phyloP scores from a whole-genome alignment of 1,139 yeast genomes.

The Taiozyma sp. region DNA sequence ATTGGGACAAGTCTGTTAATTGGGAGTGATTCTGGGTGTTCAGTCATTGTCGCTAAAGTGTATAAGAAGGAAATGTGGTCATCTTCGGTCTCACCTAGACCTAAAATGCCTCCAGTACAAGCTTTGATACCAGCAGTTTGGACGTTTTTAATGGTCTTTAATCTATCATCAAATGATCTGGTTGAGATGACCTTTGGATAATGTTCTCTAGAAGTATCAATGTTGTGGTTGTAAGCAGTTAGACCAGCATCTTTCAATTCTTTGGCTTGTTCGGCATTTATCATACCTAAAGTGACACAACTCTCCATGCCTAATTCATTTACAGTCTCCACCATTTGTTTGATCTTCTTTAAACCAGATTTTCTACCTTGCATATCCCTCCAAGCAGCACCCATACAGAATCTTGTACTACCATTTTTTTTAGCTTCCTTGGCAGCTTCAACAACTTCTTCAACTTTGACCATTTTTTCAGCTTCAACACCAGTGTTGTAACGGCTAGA shows the following conservation, averaged over 20 bases:
- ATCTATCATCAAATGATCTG: constrained; percentile 63
- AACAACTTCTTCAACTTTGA: constrained; percentile 55
- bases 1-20: constrained; percentile 74
- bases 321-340: constrained; percentile 60
- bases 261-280: constrained; percentile 54
- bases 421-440: constrained; percentile 62
- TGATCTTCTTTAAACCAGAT: constrained; percentile 55
- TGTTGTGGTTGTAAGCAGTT: constrained; percentile 78
- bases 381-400: constrained; percentile 90
- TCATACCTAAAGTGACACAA: constrained; percentile 80
- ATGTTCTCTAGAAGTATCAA: constrained; percentile 75
- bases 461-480: constrained; percentile 58
- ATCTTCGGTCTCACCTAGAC: constrained; percentile 67
- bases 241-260: constrained; percentile 61
- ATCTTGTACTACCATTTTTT: constrained; percentile 66
- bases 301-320: constrained; percentile 69
- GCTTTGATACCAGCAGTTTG: constrained; percentile 62
- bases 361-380: constrained; percentile 79
- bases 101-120: constrained; percentile 77
- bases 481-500: constrained; percentile 67
- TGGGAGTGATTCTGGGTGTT: constrained; percentile 80
- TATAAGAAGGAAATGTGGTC: constrained; percentile 67
- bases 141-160: constrained; percentile 59
- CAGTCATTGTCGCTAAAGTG: constrained; percentile 60
- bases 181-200: constrained; percentile 69